phyloP scores from a whole-genome alignment of 805 yeast genomes.

The Lachancea dasiensis region DNA sequence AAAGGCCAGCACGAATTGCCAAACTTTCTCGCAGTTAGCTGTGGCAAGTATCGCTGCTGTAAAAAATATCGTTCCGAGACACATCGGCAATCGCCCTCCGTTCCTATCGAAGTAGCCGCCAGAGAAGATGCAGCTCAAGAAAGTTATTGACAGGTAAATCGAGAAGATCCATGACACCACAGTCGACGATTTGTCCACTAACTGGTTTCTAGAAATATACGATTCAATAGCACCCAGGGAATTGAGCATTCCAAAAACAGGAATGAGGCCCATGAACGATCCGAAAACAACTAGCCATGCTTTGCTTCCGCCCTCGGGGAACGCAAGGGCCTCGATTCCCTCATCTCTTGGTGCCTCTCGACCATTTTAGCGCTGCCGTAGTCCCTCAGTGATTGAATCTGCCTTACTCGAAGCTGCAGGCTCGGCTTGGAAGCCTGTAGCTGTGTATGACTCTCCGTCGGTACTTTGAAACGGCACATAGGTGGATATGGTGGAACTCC shows the following conservation, averaged over 20 bases:
- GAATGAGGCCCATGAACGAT: slow-evolving; percentile 51
- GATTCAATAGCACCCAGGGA: slow-evolving; percentile 64
- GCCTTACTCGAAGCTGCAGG: no score
- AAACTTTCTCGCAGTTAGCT: slow-evolving; percentile 47
- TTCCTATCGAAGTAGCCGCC: slow-evolving; percentile 60
- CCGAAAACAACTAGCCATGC: slow-evolving; percentile 60
- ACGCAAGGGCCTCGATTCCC: slow-evolving; percentile 27
- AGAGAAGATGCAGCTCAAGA: slow-evolving; percentile 44
- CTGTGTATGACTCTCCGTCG: no score
- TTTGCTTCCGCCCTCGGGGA: slow-evolving; percentile 50
- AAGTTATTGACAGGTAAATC: slow-evolving; percentile 47
- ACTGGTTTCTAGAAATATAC: slow-evolving; percentile 49
- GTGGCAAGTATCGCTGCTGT: slow-evolving; percentile 51
- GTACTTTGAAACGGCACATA: no score
- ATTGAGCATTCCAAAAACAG: slow-evolving; percentile 55
- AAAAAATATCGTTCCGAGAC: slow-evolving; percentile 40
- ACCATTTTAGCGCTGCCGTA: no score
- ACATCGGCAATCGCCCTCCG: slow-evolving; percentile 46
- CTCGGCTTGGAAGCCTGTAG: no score
- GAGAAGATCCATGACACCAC: slow-evolving; percentile 65
- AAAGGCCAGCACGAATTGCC: slow-evolving; percentile 58
- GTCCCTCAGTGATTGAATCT: no score
- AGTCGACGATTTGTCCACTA: slow-evolving; percentile 42
- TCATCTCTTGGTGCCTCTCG: no score
- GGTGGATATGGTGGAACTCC: no score